Conservation (phyloP, 2,329 filamentous ascomycete species). For the Diplodia intermedia region DNA sequence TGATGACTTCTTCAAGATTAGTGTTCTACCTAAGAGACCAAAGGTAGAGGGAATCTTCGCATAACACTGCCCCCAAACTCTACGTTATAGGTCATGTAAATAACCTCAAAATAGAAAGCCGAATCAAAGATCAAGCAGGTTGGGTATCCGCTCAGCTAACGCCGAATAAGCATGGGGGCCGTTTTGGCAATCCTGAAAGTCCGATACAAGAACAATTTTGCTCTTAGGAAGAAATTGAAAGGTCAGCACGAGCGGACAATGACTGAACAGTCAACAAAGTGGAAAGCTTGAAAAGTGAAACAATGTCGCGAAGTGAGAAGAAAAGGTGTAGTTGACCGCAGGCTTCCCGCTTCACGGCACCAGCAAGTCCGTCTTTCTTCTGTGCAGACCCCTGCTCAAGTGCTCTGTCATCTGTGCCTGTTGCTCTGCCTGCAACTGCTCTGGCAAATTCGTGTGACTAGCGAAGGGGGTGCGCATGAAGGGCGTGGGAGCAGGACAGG, state of each 20-base stretch:
- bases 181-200: neutral
- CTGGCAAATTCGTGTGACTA: slow-evolving; percentile 17
- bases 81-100: neutral
- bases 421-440: slow-evolving; percentile 1
- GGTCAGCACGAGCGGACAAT: neutral
- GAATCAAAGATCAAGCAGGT: neutral
- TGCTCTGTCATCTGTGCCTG: slow-evolving; percentile 10
- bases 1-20: no score
- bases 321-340: neutral
- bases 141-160: neutral
- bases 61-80: neutral
- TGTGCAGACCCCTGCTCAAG: neutral
- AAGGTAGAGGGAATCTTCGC: neutral
- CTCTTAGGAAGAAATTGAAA: neutral
- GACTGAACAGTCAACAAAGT: neutral
- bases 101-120: neutral
- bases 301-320: neutral
- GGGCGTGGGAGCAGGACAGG: slow-evolving; percentile 14
- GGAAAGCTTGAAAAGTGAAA: neutral
- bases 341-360: neutral
- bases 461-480: slow-evolving; percentile 23
- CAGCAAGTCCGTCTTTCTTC: slow-evolving; percentile 20
- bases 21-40: neutral
- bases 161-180: neutral
- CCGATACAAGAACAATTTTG: neutral